Evolutionary conservation across 257 asterid species (phyloP).

Genomic region (Penstemon eatonii): DNA sequence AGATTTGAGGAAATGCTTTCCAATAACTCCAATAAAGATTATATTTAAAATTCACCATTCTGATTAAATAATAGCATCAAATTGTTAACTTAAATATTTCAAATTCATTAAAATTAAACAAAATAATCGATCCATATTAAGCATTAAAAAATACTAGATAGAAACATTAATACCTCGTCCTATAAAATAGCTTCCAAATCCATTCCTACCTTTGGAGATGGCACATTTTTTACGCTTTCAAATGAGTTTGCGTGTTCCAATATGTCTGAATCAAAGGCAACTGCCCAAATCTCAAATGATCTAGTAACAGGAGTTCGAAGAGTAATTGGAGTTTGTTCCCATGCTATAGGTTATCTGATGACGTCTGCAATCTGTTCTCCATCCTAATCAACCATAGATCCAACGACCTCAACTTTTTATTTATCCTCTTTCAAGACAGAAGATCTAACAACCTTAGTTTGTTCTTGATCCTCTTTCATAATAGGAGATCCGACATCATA

Average conservation of each 20-base stretch:
- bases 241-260: constrained; percentile 39
- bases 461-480: not conserved
- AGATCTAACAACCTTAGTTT: no score
- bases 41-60: no score
- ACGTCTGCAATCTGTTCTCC: constrained; percentile 11
- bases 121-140: no score
- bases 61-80: no score
- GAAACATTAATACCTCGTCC: constrained; percentile 40
- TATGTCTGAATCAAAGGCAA: constrained; percentile 33
- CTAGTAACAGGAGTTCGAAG: constrained; percentile 65
- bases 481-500: constrained; percentile 25
- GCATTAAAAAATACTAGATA: not conserved
- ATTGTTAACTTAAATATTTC: no score
- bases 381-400: no score
- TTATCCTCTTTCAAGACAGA: no score
- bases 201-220: constrained; percentile 33
- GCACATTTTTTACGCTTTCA: constrained; percentile 37
- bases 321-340: constrained; percentile 51
- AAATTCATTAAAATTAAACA: no score
- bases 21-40: no score
- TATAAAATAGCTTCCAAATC: constrained; percentile 35
- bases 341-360: constrained; percentile 16
- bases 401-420: no score
- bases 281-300: constrained; percentile 43
- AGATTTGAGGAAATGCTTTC: no score